These are phyloP conservation scores for Sporothrix phasma DNA, from an alignment of 2,329 filamentous ascomycete species.

Conservation along the genomic window DNA sequence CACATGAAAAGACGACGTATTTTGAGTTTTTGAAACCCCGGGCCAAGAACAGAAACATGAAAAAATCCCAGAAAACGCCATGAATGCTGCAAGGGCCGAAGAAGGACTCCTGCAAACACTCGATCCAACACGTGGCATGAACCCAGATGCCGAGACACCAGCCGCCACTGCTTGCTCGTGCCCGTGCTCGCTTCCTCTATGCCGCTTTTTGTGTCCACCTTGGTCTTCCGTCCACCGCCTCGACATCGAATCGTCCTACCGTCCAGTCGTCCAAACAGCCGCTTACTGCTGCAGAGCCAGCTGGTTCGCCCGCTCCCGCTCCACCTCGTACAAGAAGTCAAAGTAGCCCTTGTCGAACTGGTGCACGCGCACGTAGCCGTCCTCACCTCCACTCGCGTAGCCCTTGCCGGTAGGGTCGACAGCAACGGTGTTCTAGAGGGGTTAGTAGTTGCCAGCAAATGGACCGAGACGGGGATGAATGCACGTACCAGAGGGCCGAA, in stretches of 20 bases:
- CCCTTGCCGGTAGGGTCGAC: slow-evolving; percentile 83
- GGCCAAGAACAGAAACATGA: not conserved
- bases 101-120: slow-evolving; percentile 13
- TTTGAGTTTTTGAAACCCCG: slow-evolving; percentile 10
- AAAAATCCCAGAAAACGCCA: slow-evolving; percentile 12
- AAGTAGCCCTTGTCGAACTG: slow-evolving; percentile 98
- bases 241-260: not conserved
- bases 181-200: not conserved
- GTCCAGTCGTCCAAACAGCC: no score
- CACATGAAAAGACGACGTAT: slow-evolving; percentile 1
- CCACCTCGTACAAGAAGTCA: slow-evolving; percentile 97
- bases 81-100: slow-evolving; percentile 12
- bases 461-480: not conserved
- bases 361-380: slow-evolving; percentile 96
- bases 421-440: slow-evolving; percentile 70
- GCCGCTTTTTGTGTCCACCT: not conserved
- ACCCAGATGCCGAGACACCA: not conserved
- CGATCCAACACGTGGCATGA: slow-evolving; percentile 13
- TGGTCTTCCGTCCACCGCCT: not conserved
- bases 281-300: slow-evolving; percentile 22
- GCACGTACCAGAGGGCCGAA: slow-evolving; percentile 67
- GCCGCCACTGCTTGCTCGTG: no score
- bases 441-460: not conserved
- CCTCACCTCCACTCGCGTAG: slow-evolving; percentile 93
- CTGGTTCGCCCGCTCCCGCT: slow-evolving; percentile 61